phyloP scores from a whole-genome alignment of 257 asterid genomes.

The Gentiana straminea region DNA sequence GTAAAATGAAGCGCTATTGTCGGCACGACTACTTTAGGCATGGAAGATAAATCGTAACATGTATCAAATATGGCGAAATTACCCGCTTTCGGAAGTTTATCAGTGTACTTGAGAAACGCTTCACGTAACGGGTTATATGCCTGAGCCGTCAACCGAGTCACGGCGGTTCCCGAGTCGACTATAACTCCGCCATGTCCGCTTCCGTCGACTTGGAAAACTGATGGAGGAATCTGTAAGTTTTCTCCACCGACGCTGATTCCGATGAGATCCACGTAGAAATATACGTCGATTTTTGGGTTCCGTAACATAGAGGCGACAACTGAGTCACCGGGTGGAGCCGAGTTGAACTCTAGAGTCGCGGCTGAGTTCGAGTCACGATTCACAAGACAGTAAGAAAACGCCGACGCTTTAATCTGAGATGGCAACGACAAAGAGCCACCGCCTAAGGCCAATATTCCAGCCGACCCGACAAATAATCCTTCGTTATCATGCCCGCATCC shows the following conservation, averaged over 20 bases:
- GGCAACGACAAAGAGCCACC: constrained; percentile 58
- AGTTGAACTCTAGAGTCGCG: constrained; percentile 70
- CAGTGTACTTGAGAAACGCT: constrained; percentile 23
- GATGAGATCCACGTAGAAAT: constrained; percentile 44
- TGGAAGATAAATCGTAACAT: constrained; percentile 47
- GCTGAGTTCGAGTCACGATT: constrained; percentile 53
- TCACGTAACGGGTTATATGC: constrained; percentile 48
- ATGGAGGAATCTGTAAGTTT: constrained; percentile 25
- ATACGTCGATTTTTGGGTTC: constrained; percentile 29
- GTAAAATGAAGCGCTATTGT: constrained; percentile 47
- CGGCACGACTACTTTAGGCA: constrained; percentile 42
- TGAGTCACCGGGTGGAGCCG: constrained; percentile 50
- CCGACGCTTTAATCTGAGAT: constrained; percentile 47
- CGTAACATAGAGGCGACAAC: constrained; percentile 41
- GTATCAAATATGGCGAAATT: constrained; percentile 60
- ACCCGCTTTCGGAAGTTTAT: constrained; percentile 18
- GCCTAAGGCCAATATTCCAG: constrained; percentile 63
- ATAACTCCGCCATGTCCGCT: constrained; percentile 75
- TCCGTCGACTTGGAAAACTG: constrained; percentile 23
- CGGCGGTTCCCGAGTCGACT: constrained; percentile 88
- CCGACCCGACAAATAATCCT: constrained; percentile 55
- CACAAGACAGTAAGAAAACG: constrained; percentile 82
- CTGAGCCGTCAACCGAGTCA: constrained; percentile 46
- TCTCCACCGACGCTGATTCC: constrained; percentile 59
- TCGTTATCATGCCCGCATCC: constrained; percentile 81